A percentile compares a stretch with the other conserved stretches of the same genome.
phyloP scores from a whole-genome alignment of 805 yeast species.

The Nakazawaea ambrosiae region DNA sequence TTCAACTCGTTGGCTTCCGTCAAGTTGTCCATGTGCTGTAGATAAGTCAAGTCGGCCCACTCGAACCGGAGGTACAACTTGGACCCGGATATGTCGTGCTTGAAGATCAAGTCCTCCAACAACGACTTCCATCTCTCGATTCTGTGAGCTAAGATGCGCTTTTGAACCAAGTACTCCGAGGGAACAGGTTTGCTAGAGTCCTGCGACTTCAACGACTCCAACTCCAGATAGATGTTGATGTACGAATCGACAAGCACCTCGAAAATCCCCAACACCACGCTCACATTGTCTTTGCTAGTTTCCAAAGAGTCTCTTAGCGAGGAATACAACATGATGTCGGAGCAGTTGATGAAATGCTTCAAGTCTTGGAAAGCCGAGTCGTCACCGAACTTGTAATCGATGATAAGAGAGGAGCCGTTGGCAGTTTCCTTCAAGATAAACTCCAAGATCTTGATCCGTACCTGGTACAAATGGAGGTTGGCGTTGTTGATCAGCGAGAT shows the following conservation, averaged over 20 bases:
- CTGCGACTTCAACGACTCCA: conserved; percentile 16
- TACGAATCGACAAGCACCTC: conserved; percentile 39
- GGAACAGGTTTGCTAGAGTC: conserved; percentile 14
- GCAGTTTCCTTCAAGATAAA: conserved; percentile 16
- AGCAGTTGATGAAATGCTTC: conserved; percentile 19
- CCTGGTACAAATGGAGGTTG: conserved; percentile 20
- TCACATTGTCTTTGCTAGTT: conserved; percentile 9
- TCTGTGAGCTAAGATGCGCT: conserved; percentile 32
- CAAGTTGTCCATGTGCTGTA: conserved; percentile 8
- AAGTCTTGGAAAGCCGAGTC: conserved; percentile 16
- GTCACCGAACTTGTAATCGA: conserved; percentile 17
- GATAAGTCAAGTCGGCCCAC: conserved; percentile 29
- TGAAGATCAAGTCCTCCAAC: conserved; percentile 22
- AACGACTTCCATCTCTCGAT: conserved; percentile 41
- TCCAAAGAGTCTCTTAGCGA: conserved; percentile 8
- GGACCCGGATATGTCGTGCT: conserved; percentile 1
- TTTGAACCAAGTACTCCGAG: conserved; percentile 28
- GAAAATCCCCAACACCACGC: conserved; percentile 28
- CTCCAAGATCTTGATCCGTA: conserved; percentile 20
- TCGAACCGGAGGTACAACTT: conserved; percentile 17
- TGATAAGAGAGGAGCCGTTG: conserved; percentile 17
- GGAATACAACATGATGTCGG: conserved; percentile 18
- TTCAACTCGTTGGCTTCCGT: conserved; percentile 11
- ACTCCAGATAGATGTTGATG: conserved; percentile 22
- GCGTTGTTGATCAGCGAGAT: conserved; percentile 14